Evolutionary conservation across 345 rosid species (phyloP).

Genomic region (Eucalyptus regnans): DNA sequence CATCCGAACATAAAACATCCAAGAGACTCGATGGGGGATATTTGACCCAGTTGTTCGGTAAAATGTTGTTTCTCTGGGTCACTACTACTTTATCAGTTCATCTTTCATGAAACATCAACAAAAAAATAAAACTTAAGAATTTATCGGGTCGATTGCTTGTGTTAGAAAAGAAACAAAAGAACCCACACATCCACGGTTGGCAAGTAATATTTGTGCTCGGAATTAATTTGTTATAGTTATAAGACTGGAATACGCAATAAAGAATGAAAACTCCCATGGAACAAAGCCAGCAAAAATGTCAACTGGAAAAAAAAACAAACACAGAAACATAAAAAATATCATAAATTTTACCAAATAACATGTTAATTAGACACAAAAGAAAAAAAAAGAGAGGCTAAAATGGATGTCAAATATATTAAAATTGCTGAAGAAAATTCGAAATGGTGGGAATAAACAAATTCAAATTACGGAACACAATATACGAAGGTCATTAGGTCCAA

Average conservation of each 20-base stretch:
- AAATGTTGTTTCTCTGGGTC: background rate
- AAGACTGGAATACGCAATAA: background rate
- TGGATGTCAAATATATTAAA: background rate
- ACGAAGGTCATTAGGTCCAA: background rate
- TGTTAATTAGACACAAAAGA: too few species aligned
- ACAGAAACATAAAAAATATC: too few species aligned
- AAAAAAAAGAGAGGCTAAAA: background rate
- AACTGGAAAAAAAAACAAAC: background rate
- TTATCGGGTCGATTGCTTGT: background rate
- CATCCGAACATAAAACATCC: too few species aligned
- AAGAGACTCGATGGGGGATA: too few species aligned
- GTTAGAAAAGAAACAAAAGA: background rate
- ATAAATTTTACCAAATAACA: background rate
- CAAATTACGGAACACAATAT: background rate
- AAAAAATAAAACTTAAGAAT: background rate
- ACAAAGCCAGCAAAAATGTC: background rate
- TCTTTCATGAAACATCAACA: background rate
- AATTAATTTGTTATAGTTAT: too few species aligned
- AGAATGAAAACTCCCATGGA: background rate
- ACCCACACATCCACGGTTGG: background rate
- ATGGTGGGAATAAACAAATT: background rate
- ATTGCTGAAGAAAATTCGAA: too few species aligned
- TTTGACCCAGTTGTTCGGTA: too few species aligned
- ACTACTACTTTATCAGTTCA: background rate
- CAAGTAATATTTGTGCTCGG: background rate